Conservation (phyloP, 345 rosid species). For the Populus alba region DNA sequence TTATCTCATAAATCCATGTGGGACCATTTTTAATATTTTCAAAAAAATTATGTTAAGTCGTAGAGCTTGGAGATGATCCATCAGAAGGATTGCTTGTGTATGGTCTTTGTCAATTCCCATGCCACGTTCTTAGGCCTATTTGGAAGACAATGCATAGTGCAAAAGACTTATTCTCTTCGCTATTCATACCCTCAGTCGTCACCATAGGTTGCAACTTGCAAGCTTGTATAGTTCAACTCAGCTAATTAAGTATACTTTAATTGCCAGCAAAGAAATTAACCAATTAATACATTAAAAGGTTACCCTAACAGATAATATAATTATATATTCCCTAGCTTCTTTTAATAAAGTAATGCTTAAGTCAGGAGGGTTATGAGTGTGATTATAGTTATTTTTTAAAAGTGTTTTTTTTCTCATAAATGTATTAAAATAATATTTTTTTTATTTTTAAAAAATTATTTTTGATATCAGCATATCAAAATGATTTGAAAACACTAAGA, state of each 20-base stretch:
- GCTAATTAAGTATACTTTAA: not conserved
- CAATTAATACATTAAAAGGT: too few relatives aligned
- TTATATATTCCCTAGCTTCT: too few relatives aligned
- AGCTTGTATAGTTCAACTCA: not conserved
- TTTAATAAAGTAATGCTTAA: too few relatives aligned
- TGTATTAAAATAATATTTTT: too few relatives aligned
- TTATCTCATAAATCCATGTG: not conserved
- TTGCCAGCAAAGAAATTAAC: too few relatives aligned
- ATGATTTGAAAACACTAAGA: too few relatives aligned
- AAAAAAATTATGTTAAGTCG: not conserved
- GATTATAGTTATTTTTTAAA: accelerated
- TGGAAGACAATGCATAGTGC: not conserved
- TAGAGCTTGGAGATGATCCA: not conserved
- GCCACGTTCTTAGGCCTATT: not conserved
- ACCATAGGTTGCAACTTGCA: not conserved
- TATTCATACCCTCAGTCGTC: not conserved
- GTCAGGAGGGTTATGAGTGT: accelerated
- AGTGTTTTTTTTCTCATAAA: too few relatives aligned
- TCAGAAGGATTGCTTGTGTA: not conserved
- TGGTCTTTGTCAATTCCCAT: not conserved
- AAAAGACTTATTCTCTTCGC: not conserved
- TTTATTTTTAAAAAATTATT: too few relatives aligned
- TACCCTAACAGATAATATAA: too few relatives aligned
- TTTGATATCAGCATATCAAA: too few relatives aligned
- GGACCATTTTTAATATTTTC: not conserved